Conservation (phyloP, 148 eudicot species). For the Dianthus caryophyllus region DNA sequence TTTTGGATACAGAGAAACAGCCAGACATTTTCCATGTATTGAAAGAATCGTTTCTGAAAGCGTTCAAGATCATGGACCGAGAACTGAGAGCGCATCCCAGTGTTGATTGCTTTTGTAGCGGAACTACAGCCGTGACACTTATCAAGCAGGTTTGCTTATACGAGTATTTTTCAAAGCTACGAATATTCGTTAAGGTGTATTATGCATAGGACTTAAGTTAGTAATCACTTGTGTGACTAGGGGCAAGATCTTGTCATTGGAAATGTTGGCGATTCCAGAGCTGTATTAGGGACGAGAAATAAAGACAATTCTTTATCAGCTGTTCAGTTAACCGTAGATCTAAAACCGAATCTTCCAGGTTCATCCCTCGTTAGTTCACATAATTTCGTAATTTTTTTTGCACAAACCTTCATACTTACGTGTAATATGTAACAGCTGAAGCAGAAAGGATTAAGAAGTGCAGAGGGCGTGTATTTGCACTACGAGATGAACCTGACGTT, state of each 20-base stretch:
- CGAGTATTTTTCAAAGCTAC: not conserved
- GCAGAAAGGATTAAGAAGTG: slow-evolving; percentile 79
- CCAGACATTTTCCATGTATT: slow-evolving; percentile 62
- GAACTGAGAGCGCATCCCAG: slow-evolving; percentile 62
- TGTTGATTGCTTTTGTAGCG: slow-evolving; percentile 94
- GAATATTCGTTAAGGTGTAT: not conserved
- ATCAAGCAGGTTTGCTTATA: slow-evolving; percentile 73
- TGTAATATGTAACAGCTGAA: slow-evolving; percentile 46
- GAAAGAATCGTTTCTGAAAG: slow-evolving; percentile 82
- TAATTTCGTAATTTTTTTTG: not conserved
- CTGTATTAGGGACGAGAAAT: slow-evolving; percentile 76
- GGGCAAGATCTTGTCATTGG: slow-evolving; percentile 87
- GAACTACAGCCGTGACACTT: slow-evolving; percentile 95
- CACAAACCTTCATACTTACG: not conserved
- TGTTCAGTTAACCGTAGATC: slow-evolving; percentile 91
- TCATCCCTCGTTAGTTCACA: not conserved
- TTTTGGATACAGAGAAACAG: slow-evolving; percentile 46
- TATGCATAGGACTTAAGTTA: not conserved
- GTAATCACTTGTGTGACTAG: slow-evolving; percentile 27
- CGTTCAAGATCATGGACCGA: slow-evolving; percentile 82
- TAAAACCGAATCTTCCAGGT: slow-evolving; percentile 99
- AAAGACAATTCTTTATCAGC: slow-evolving; percentile 55
- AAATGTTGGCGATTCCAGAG: slow-evolving; percentile 92
- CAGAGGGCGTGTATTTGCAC: slow-evolving; percentile 84
- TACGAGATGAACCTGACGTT: slow-evolving; percentile 85